Evolutionary conservation across 306 rosid species (phyloP), one percentile per base, ranked within the genome.

Genomic region (Heteromeles arbutifolia): DNA sequence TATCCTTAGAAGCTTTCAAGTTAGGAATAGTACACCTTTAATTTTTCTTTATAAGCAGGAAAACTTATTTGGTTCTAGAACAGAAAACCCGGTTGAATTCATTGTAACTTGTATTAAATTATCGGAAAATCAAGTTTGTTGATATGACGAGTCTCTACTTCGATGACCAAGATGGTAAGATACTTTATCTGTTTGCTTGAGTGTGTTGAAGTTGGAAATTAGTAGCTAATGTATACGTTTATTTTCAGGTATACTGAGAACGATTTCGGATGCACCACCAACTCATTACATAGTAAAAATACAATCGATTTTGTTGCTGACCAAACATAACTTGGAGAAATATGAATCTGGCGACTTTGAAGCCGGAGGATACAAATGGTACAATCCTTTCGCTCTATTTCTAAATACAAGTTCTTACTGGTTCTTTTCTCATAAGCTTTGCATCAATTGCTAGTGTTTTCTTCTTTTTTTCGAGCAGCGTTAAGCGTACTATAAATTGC

Each of bases 351-450:
- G 82, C 26, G 79, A 65, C 29, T 91, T 91, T 26, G 86, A 87
- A 76, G 92, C 92, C 8, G 97, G 97, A 77, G 93, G 94, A 69
- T 82, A 86, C 86, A 87, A 86, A 82, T 91, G 94, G 97, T 89
- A 61, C 26, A 61, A 61, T 48, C 59, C 15, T 69, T 24, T 67
- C 44, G 29, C n/a, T 77, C 63, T 26, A 11, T 57, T 32, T 48
- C 24, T 56, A 32, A 43, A 1, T 6, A n/a, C 48, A 57, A 41
- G 28, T 41, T 29, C 65, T n/a, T 1, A 31, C 48, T 56, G 4
- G 56, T 21, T 56, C 12, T 7, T n/a, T 54, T 34, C 32, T 37
- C 25, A 34, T 37, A 8, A 54, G 4, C 4, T 22, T 61, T 61
- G 4, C 10, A 26, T 4, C 1, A 61, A 28, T 25, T 61, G 5